These are phyloP conservation scores for Vaccinium vitisidaea DNA, from an alignment of 148 eudicot species.

Conservation along the genomic window DNA sequence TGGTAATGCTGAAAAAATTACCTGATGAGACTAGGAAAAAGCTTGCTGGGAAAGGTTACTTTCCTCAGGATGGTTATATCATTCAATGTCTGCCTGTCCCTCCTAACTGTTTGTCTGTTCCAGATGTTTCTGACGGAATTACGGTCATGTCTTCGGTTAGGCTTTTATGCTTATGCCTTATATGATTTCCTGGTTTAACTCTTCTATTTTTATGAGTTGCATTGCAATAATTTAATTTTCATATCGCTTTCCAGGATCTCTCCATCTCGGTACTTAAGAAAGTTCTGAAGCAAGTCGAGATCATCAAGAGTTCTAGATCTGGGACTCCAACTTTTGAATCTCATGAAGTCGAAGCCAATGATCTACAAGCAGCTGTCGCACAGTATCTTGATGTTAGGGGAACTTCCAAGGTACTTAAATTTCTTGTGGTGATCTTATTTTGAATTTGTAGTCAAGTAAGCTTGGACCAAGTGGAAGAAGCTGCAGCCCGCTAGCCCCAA, in stretches of 20 bases:
- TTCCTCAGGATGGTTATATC: constrained; percentile 87
- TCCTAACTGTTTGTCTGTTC: constrained; percentile 90
- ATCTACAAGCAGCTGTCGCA: constrained; percentile 69
- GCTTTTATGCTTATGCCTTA: neutral
- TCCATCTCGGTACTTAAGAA: constrained; percentile 70
- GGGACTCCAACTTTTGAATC: constrained; percentile 89
- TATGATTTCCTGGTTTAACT: neutral
- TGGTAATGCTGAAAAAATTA: constrained; percentile 61
- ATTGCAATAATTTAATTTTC: constrained; percentile 9
- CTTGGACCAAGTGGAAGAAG: neutral
- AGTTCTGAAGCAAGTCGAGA: constrained; percentile 74
- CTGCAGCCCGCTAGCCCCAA: neutral
- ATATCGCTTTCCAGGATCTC: constrained; percentile 53
- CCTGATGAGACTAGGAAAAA: constrained; percentile 64
- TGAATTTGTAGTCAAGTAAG: neutral
- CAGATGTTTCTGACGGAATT: constrained; percentile 91
- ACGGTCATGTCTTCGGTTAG: constrained; percentile 87
- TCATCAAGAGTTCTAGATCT: constrained; percentile 76
- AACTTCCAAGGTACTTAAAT: constrained; percentile 67
- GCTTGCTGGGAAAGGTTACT: constrained; percentile 68
- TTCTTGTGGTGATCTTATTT: constrained; percentile 10
- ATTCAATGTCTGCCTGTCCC: constrained; percentile 80
- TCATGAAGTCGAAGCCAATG: constrained; percentile 86
- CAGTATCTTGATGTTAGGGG: constrained; percentile 86
- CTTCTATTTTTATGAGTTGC: constrained; percentile 9